A percentile compares a stretch with the other conserved stretches of the same genome.
Evolutionary conservation across 1,284 basidiomycete species (phyloP).

Genomic region (Trametes hirsuta): DNA sequence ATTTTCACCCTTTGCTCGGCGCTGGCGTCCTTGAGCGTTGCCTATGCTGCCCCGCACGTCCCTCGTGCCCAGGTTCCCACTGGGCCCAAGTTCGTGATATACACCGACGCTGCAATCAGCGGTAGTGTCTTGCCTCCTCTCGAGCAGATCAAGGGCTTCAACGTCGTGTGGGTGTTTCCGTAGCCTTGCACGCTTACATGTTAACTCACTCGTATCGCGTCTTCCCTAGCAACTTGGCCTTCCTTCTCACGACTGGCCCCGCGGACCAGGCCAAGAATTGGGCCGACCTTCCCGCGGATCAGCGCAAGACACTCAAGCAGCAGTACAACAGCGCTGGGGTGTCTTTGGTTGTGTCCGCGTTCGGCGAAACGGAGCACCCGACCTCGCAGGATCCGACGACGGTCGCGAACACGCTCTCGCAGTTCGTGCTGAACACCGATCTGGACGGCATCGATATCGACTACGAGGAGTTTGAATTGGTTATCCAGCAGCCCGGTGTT

Average conservation of each 20-base stretch:
- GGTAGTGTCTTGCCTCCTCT: constrained; percentile 11
- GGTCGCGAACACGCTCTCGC: constrained; percentile 48
- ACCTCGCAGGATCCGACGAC: constrained; percentile 45
- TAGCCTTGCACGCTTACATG: not conserved
- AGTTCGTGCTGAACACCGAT: constrained; percentile 36
- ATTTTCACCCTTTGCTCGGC: constrained; percentile 7
- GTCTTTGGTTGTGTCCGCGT: constrained; percentile 50
- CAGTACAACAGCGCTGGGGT: constrained; percentile 49
- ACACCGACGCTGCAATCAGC: constrained; percentile 2
- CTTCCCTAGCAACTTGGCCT: constrained; percentile 10
- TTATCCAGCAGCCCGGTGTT: constrained; percentile 39
- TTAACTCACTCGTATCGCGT: not conserved
- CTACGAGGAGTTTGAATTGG: constrained; percentile 53
- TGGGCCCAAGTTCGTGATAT: constrained; percentile 6
- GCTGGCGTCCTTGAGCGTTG: constrained; percentile 5
- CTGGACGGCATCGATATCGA: constrained; percentile 63
- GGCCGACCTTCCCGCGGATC: constrained; percentile 1
- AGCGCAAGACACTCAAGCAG: constrained; percentile 40
- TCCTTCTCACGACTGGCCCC: constrained; percentile 10
- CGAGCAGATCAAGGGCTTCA: constrained; percentile 21
- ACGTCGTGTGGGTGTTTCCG: constrained; percentile 11
- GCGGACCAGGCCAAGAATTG: constrained; percentile 9
- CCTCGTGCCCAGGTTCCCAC: not conserved
- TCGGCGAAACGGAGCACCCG: constrained; percentile 54
- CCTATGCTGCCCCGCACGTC: constrained; percentile 1